phyloP scores from a whole-genome alignment of 345 rosid genomes.

The Triadica sebifera region DNA sequence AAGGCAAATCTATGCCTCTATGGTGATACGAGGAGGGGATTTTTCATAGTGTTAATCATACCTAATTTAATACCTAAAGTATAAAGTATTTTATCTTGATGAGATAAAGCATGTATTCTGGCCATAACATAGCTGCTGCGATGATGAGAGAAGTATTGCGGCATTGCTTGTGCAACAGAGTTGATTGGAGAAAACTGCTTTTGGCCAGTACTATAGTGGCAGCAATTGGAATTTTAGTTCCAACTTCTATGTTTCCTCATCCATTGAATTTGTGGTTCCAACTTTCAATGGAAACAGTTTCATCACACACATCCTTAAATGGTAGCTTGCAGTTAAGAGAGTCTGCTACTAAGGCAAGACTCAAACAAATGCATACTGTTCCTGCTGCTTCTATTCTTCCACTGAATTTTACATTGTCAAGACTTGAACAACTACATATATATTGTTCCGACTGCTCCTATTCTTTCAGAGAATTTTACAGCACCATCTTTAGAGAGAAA shows the following conservation, averaged over 20 bases:
- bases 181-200: slow-evolving; percentile 55
- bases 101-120: slow-evolving; percentile 1
- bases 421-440: slow-evolving; percentile 28
- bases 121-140: background rate
- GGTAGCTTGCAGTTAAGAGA: slow-evolving; percentile 46
- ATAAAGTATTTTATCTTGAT: background rate
- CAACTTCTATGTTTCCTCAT: slow-evolving; percentile 35
- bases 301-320: slow-evolving; percentile 30
- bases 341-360: slow-evolving; percentile 32
- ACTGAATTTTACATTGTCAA: slow-evolving; percentile 28
- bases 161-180: slow-evolving; percentile 38
- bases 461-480: slow-evolving; percentile 35
- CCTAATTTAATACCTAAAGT: background rate
- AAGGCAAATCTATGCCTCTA: background rate
- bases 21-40: background rate
- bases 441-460: slow-evolving; percentile 30
- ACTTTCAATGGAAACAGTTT: slow-evolving; percentile 26
- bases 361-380: slow-evolving; percentile 31
- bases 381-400: slow-evolving; percentile 31
- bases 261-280: slow-evolving; percentile 26
- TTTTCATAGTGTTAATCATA: background rate
- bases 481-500: slow-evolving; percentile 2
- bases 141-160: slow-evolving; percentile 39
- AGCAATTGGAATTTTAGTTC: slow-evolving; percentile 49
- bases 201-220: slow-evolving; percentile 47